A percentile compares a stretch with the other conserved stretches of the same genome.
These are phyloP conservation scores for Spizellomyces punctatus DNA, from an alignment of 192 early-diverging fungal species.

Conservation along the genomic window DNA sequence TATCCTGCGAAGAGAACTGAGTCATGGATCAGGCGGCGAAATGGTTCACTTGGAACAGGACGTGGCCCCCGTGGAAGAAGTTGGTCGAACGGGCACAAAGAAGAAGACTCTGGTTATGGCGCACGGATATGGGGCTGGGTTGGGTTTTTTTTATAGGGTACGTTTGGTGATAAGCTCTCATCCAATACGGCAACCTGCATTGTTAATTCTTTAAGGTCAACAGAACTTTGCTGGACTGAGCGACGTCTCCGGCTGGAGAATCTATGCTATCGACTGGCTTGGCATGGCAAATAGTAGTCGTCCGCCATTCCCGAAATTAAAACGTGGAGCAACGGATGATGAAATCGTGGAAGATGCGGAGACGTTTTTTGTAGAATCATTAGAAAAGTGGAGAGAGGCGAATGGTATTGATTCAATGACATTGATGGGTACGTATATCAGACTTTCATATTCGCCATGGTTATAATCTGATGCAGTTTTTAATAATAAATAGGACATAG, in stretches of 20 bases:
- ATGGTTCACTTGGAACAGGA: slow-evolving; percentile 32
- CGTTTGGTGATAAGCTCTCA: slow-evolving; percentile 1
- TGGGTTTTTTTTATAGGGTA: slow-evolving; percentile 74
- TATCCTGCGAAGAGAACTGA: slow-evolving; percentile 10
- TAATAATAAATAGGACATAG: slow-evolving; percentile 49
- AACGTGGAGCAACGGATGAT: slow-evolving; percentile 45
- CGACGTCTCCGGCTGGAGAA: slow-evolving; percentile 52
- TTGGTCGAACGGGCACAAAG: slow-evolving; percentile 16
- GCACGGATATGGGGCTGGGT: slow-evolving; percentile 80
- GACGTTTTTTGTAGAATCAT: slow-evolving; percentile 84
- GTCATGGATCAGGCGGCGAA: neutral
- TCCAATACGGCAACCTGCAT: slow-evolving; percentile 44
- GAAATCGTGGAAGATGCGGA: slow-evolving; percentile 57
- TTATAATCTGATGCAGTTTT: neutral
- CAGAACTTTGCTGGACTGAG: slow-evolving; percentile 14
- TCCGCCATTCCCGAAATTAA: slow-evolving; percentile 60
- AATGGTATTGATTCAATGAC: slow-evolving; percentile 83
- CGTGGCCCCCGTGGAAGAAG: slow-evolving; percentile 33
- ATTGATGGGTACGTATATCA: slow-evolving; percentile 59
- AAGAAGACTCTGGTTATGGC: slow-evolving; percentile 65
- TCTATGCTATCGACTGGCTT: slow-evolving; percentile 88
- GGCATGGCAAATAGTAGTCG: slow-evolving; percentile 92
- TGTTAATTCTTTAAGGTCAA: neutral
- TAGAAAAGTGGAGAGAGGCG: slow-evolving; percentile 84
- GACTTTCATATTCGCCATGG: neutral